phyloP scores from a whole-genome alignment of 1,284 basidiomycete species.

The Apiotrichum porosum region DNA sequence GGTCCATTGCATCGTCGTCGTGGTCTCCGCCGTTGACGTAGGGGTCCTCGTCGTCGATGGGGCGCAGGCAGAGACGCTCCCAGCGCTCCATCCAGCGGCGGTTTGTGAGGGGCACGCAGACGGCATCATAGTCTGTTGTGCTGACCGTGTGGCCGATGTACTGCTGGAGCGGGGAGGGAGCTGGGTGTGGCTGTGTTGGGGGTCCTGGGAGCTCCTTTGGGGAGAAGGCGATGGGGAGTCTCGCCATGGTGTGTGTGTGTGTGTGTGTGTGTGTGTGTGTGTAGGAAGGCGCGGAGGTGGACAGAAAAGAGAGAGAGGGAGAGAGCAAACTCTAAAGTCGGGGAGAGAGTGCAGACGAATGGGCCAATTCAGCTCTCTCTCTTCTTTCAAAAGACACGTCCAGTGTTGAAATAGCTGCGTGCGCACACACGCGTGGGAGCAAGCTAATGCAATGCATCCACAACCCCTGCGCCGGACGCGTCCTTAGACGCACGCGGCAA shows the following conservation, averaged over 20 bases:
- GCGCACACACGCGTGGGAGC: too few species aligned
- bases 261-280: background rate
- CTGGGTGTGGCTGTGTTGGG: slow-evolving; percentile 30
- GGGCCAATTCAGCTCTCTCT: too few species aligned
- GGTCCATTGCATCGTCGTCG: slow-evolving; percentile 8
- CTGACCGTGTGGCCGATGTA: slow-evolving; percentile 33
- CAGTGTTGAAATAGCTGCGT: too few species aligned
- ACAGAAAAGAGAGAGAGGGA: background rate
- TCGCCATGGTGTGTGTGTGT: slow-evolving; percentile 17
- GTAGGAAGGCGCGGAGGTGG: background rate
- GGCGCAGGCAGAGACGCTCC: slow-evolving; percentile 74
- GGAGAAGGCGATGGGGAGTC: slow-evolving; percentile 31
- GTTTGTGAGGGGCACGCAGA: slow-evolving; percentile 83
- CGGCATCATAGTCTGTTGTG: slow-evolving; percentile 52
- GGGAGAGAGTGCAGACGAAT: too few species aligned
- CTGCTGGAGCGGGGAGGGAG: slow-evolving; percentile 38
- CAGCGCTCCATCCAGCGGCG: slow-evolving; percentile 81
- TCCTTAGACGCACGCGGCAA: too few species aligned
- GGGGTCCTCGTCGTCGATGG: slow-evolving; percentile 54
- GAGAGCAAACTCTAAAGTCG: too few species aligned
- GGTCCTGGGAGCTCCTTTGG: slow-evolving; percentile 30
- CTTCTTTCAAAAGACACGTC: too few species aligned
- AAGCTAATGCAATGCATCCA: too few species aligned
- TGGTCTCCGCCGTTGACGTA: slow-evolving; percentile 12
- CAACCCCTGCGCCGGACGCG: too few species aligned